These are phyloP conservation scores for Talaromyces verruculosus DNA, from an alignment of 2,329 filamentous ascomycete genomes.

Conservation along the genomic window DNA sequence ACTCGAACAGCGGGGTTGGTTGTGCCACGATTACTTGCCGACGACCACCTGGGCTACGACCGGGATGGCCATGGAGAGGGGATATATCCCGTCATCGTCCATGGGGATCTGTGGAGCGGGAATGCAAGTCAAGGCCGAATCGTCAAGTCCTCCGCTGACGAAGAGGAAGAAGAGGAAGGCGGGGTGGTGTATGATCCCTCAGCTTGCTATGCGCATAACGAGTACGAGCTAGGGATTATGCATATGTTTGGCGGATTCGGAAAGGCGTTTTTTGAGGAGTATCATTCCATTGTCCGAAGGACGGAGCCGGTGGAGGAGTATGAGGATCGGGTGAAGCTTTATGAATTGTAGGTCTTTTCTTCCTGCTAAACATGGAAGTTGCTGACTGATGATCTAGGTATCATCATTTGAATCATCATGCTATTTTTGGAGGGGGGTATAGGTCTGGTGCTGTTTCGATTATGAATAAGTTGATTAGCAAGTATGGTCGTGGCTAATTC, in stretches of 20 bases:
- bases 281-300: slow-evolving; percentile 71
- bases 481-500: slow-evolving; percentile 56
- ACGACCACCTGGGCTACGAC: slow-evolving; percentile 60
- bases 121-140: slow-evolving; percentile 72
- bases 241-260: slow-evolving; percentile 92
- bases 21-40: slow-evolving; percentile 73
- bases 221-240: slow-evolving; percentile 94
- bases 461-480: slow-evolving; percentile 70
- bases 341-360: slow-evolving; percentile 66
- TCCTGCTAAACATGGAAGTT: not conserved
- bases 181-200: slow-evolving; percentile 77
- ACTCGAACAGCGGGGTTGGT: slow-evolving; percentile 64
- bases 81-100: slow-evolving; percentile 75
- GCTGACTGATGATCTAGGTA: slow-evolving; percentile 55
- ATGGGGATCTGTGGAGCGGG: slow-evolving; percentile 92
- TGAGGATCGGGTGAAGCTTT: slow-evolving; percentile 76
- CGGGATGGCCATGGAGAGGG: slow-evolving; percentile 48
- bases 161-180: slow-evolving; percentile 40
- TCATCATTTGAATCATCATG: slow-evolving; percentile 86
- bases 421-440: slow-evolving; percentile 80
- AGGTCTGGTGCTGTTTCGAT: slow-evolving; percentile 72
- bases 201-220: slow-evolving; percentile 78
- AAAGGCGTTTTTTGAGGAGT: slow-evolving; percentile 69
- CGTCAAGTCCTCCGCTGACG: slow-evolving; percentile 35
- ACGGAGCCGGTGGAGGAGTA: slow-evolving; percentile 79